Evolutionary conservation across 768 basidiomycete species (phyloP).

Genomic region (Phylloporus sp.): DNA sequence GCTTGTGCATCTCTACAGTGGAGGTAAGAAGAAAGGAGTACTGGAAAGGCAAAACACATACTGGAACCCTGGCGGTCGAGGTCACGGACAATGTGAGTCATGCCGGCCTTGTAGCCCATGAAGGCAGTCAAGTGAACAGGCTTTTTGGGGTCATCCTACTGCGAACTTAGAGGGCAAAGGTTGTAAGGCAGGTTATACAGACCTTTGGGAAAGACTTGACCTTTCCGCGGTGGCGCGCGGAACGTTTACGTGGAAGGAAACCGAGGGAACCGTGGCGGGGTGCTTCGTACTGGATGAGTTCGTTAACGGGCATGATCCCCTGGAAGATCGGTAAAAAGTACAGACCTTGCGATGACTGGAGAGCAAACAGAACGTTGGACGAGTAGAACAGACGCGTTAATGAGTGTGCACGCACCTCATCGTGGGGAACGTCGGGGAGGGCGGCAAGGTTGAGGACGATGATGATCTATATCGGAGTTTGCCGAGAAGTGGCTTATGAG

Average conservation of each 20-base stretch:
- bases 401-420: conserved; percentile 54
- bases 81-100: conserved; percentile 99
- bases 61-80: conserved; percentile 99
- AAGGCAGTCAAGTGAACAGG: conserved; percentile 97
- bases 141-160: conserved; percentile 98
- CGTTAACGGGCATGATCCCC: conserved; percentile 13
- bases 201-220: conserved; percentile 99
- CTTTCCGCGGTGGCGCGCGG: conserved; percentile 97
- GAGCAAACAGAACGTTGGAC: background rate
- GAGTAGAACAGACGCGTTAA: background rate
- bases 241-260: conserved; percentile 94
- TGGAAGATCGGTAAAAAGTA: conserved; percentile 20
- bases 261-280: conserved; percentile 98
- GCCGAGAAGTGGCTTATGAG: conserved; percentile 30
- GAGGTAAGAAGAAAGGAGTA: background rate
- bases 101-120: conserved; percentile 99
- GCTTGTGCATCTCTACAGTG: conserved; percentile 96
- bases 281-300: conserved; percentile 78
- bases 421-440: conserved; percentile 24
- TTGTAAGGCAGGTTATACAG: conserved; percentile 18
- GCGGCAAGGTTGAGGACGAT: conserved; percentile 5
- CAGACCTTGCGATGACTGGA: conserved; percentile 83
- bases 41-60: conserved; percentile 42
- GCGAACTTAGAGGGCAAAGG: conserved; percentile 5
- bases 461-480: conserved; percentile 20